Evolutionary conservation across 371 early-diverging fungal genomes (phyloP).

Genomic region (Mortierella sp.): DNA sequence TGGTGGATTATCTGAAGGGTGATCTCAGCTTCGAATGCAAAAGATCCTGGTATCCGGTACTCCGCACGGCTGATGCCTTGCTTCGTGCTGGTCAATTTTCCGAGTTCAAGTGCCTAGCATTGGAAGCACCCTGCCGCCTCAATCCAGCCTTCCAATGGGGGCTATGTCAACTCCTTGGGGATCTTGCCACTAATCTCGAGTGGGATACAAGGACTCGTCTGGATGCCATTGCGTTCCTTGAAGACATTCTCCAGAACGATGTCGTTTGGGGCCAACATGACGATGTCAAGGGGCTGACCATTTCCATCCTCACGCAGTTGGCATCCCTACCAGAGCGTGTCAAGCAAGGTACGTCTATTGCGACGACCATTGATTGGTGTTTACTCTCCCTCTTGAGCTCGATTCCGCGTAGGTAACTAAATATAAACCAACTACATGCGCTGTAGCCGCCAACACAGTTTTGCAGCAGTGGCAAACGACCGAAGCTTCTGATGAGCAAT

Average conservation of each 20-base stretch:
- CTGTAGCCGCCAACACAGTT: too few species aligned
- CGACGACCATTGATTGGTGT: too few species aligned
- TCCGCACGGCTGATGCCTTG: slow-evolving; percentile 7
- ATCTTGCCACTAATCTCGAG: background rate
- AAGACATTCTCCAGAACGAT: background rate
- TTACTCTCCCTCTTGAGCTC: too few species aligned
- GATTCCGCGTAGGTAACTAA: too few species aligned
- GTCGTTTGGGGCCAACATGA: background rate
- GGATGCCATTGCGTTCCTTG: slow-evolving; percentile 1
- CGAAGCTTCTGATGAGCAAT: too few species aligned
- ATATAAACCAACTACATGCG: too few species aligned
- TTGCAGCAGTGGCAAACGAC: too few species aligned
- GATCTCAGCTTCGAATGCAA: background rate
- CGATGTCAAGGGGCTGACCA: background rate
- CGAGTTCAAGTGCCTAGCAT: too few species aligned
- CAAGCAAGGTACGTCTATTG: too few species aligned
- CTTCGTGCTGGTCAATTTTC: background rate
- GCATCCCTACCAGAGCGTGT: too few species aligned
- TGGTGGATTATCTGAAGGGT: too few species aligned
- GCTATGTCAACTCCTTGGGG: slow-evolving; percentile 7
- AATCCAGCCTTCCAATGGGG: background rate
- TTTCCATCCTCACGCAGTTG: slow-evolving; percentile 1
- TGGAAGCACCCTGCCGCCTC: too few species aligned
- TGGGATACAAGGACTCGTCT: background rate
- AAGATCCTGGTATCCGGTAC: slow-evolving; percentile 5